Conservation (phyloP, 257 asterid species). For the Ligustrum vulgare region DNA sequence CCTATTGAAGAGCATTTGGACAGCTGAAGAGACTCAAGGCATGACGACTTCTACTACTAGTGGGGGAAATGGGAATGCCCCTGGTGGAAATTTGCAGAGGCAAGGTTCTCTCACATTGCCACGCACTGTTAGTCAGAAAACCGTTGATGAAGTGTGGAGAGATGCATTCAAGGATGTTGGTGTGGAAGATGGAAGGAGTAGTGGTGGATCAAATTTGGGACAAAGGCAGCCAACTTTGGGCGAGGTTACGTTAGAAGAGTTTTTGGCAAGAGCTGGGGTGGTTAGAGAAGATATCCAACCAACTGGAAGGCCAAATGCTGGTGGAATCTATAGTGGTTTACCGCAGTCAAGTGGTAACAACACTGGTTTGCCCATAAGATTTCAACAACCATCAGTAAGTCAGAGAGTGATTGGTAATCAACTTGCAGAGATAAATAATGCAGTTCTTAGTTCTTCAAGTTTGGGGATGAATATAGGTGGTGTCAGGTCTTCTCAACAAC, state of each 20-base stretch:
- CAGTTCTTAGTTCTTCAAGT: constrained; percentile 42
- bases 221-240: constrained; percentile 73
- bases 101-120: constrained; percentile 92
- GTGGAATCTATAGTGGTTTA: constrained; percentile 42
- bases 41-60: constrained; percentile 33
- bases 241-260: constrained; percentile 89
- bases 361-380: constrained; percentile 43
- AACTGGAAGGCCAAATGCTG: constrained; percentile 31
- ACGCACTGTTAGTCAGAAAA: constrained; percentile 78
- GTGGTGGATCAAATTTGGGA: constrained; percentile 41
- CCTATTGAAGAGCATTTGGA: constrained; percentile 80
- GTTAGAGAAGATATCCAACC: constrained; percentile 69
- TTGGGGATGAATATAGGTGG: constrained; percentile 43
- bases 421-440: constrained; percentile 33
- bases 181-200: constrained; percentile 34
- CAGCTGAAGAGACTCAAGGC: constrained; percentile 78
- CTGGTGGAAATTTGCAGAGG: constrained; percentile 63
- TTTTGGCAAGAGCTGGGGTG: constrained; percentile 71
- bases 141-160: constrained; percentile 90
- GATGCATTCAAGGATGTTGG: constrained; percentile 58
- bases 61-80: constrained; percentile 35
- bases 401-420: constrained; percentile 48
- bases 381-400: constrained; percentile 50
- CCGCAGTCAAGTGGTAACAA: constrained; percentile 32
- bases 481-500: constrained; percentile 37